phyloP scores from a whole-genome alignment of 495 filamentous ascomycete genomes.

The Penicillium coffeae region DNA sequence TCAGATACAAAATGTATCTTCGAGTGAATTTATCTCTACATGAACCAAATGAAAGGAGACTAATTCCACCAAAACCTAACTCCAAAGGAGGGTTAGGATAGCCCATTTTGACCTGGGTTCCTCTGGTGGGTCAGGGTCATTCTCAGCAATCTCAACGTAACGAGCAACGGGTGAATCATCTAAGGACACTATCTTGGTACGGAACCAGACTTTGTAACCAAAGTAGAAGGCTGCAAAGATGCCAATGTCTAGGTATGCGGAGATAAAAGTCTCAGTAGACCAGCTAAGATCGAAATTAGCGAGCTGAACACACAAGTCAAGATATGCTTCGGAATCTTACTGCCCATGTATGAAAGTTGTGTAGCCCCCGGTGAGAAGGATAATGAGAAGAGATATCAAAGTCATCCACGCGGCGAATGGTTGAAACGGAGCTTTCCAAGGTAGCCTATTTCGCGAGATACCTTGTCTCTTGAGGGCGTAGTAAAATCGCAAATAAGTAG shows the following conservation, averaged over 20 bases:
- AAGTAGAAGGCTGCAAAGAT: conserved; percentile 47
- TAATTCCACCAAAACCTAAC: conserved; percentile 1
- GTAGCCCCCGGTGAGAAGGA: conserved; percentile 52
- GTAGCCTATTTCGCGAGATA: conserved; percentile 35
- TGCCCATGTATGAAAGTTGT: conserved; percentile 52
- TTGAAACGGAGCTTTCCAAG: conserved; percentile 46
- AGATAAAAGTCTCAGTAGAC: conserved; percentile 21
- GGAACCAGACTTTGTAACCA: conserved; percentile 48
- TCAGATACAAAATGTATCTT: too few species aligned
- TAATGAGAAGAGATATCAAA: conserved; percentile 42
- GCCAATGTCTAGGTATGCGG: conserved; percentile 41
- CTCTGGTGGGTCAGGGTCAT: conserved; percentile 18
- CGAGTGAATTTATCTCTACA: too few species aligned
- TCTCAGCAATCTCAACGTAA: conserved; percentile 32
- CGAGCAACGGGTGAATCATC: conserved; percentile 49
- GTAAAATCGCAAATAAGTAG: conserved; percentile 53
- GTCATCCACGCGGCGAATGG: conserved; percentile 47
- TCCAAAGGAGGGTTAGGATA: conserved; percentile 13
- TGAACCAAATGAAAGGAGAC: too few species aligned
- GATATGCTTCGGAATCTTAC: conserved; percentile 1
- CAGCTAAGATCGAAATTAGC: conserved; percentile 5
- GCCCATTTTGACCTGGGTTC: conserved; percentile 9
- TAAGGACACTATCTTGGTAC: conserved; percentile 47
- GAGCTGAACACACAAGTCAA: neutral
- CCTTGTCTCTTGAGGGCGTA: conserved; percentile 48